These are phyloP conservation scores for Rhodamnia rubescens DNA, from an alignment of 345 rosid species.

Conservation along the genomic window DNA sequence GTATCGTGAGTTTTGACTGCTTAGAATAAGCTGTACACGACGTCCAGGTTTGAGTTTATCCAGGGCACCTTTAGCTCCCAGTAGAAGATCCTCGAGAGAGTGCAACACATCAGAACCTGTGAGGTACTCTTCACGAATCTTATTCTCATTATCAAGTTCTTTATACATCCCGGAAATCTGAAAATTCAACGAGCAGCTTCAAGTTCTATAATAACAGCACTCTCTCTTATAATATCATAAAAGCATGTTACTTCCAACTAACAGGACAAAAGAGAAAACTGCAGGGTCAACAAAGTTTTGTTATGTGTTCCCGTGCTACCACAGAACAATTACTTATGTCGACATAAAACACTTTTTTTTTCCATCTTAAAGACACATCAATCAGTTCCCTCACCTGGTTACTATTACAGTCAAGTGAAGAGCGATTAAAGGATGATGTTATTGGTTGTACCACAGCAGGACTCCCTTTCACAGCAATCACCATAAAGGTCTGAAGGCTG, in stretches of 20 bases:
- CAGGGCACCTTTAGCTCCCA: conserved; percentile 62
- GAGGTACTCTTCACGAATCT: conserved; percentile 48
- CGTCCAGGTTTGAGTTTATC: conserved; percentile 43
- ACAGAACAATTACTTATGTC: neutral
- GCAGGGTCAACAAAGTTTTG: neutral
- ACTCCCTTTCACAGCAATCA: conserved; percentile 56
- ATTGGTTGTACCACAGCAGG: conserved; percentile 37
- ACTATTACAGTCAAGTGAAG: conserved; percentile 26
- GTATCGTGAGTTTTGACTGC: conserved; percentile 41
- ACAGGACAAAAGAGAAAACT: neutral
- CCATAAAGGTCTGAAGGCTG: conserved; percentile 63
- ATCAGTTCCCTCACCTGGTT: conserved; percentile 42
- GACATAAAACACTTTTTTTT: neutral
- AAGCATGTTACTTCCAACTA: neutral
- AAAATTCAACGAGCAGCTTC: conserved; percentile 5
- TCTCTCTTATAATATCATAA: neutral
- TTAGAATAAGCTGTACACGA: conserved; percentile 48
- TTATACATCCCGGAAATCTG: conserved; percentile 63
- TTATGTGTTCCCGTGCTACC: neutral
- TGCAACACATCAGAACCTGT: conserved; percentile 51
- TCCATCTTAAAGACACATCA: neutral
- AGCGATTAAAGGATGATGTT: conserved; percentile 23
- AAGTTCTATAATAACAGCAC: neutral
- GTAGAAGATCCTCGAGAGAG: conserved; percentile 68
- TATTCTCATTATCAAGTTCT: conserved; percentile 72